A percentile compares a stretch with the other conserved stretches of the same genome.
Evolutionary conservation across 2,329 filamentous ascomycete species (phyloP).

Genomic region (Chaetomiaceae sp.): DNA sequence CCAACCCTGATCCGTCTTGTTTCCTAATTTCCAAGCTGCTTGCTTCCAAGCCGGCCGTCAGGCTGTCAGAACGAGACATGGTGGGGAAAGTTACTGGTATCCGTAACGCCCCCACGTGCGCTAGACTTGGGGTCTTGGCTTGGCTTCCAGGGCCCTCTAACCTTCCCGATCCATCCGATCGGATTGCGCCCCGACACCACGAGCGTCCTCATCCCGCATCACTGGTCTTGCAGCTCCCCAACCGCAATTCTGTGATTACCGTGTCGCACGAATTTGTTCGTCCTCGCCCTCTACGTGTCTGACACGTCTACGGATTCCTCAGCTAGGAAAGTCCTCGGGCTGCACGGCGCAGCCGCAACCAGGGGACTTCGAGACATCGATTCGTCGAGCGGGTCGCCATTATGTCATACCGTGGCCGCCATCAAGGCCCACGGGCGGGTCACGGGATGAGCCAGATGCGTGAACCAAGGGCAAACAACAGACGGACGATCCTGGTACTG

Average conservation of each 20-base stretch:
- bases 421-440: conserved; percentile 10
- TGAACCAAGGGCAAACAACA: background rate
- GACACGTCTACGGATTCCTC: background rate
- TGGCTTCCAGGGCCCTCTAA: no score
- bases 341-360: background rate
- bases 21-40: no score
- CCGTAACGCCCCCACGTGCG: background rate
- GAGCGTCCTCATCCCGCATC: background rate
- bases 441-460: background rate
- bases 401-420: conserved; percentile 21
- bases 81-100: no score
- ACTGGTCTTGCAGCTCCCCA: background rate
- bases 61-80: no score
- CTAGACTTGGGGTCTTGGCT: background rate
- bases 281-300: background rate
- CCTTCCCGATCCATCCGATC: background rate
- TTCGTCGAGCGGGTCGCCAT: conserved; percentile 10
- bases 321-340: background rate
- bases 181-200: conserved; percentile 5
- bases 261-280: background rate
- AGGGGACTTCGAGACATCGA: background rate
- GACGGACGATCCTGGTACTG: background rate
- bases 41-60: no score
- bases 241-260: background rate
- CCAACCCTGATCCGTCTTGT: no score